phyloP scores from a whole-genome alignment of 1,139 yeast genomes.

The Meyerozyma carpophila region DNA sequence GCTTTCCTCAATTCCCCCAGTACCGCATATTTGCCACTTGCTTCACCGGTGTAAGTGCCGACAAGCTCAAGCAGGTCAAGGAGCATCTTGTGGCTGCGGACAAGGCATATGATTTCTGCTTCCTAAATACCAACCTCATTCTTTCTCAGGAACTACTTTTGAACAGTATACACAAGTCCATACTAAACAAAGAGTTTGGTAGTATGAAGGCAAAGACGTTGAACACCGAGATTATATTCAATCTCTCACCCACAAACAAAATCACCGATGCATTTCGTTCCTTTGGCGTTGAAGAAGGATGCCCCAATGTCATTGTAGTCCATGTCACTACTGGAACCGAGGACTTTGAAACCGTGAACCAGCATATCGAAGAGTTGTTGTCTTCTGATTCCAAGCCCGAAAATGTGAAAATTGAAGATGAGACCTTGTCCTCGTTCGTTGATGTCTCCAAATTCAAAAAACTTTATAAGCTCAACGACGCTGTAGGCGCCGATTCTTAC shows the following conservation, averaged over 20 bases:
- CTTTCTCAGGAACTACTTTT: slow-evolving; percentile 34
- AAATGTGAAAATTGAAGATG: slow-evolving; percentile 21
- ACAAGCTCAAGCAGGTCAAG: slow-evolving; percentile 22
- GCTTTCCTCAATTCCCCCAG: slow-evolving; percentile 32
- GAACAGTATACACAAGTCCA: slow-evolving; percentile 29
- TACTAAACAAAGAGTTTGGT: slow-evolving; percentile 21
- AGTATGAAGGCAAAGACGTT: slow-evolving; percentile 35
- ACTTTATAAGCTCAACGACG: slow-evolving; percentile 34
- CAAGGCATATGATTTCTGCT: slow-evolving; percentile 34
- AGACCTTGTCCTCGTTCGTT: slow-evolving; percentile 14
- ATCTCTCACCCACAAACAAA: slow-evolving; percentile 39
- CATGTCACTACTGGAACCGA: slow-evolving; percentile 17
- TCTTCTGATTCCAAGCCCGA: slow-evolving; percentile 7
- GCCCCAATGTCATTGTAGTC: slow-evolving; percentile 26
- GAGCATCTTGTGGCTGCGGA: slow-evolving; percentile 25
- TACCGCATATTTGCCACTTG: slow-evolving; percentile 19
- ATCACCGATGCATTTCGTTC: slow-evolving; percentile 38
- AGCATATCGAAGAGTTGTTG: slow-evolving; percentile 14
- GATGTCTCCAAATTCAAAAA: slow-evolving; percentile 32
- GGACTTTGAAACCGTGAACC: slow-evolving; percentile 8
- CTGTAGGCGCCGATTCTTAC: slow-evolving; percentile 18
- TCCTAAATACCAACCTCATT: slow-evolving; percentile 32
- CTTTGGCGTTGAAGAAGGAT: slow-evolving; percentile 34
- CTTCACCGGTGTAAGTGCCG: slow-evolving; percentile 15
- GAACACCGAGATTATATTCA: slow-evolving; percentile 38